Percentiles rank a stretch among this genome's conserved stretches.
Evolutionary conservation across 2,329 filamentous ascomycete genomes (phyloP).

Genomic region (Paraphoma sp.): DNA sequence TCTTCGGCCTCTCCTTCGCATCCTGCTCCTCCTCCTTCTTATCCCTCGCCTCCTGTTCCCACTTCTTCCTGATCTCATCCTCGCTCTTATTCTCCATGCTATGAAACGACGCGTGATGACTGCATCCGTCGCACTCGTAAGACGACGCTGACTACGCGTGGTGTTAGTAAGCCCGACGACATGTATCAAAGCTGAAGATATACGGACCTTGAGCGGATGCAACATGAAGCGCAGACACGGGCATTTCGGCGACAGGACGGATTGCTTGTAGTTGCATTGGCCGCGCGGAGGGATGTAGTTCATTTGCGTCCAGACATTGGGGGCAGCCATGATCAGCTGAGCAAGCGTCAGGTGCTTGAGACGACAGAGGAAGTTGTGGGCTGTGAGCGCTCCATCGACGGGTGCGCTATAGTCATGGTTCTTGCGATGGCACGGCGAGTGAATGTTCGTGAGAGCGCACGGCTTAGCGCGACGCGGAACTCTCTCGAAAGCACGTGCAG

Average conservation of each 20-base stretch:
- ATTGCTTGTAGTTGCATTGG: conserved; percentile 58
- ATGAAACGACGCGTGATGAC: conserved; percentile 63
- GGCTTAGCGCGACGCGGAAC: conserved; percentile 15
- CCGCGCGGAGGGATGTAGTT: conserved; percentile 59
- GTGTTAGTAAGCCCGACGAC: conserved; percentile 3
- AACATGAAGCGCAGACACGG: conserved; percentile 64
- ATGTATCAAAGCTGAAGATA: background rate
- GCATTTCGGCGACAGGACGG: conserved; percentile 55
- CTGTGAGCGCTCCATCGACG: too few species aligned
- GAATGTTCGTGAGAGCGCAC: background rate
- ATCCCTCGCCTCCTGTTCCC: conserved; percentile 50
- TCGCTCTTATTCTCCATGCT: conserved; percentile 59
- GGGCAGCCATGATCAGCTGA: conserved; percentile 23
- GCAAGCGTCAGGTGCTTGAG: background rate
- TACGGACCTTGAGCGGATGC: conserved; percentile 60
- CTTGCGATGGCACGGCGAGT: background rate
- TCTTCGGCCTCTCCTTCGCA: conserved; percentile 26
- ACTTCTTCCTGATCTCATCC: conserved; percentile 55
- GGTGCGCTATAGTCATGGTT: too few species aligned
- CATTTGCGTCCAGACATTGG: conserved; percentile 60
- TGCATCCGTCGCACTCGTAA: conserved; percentile 64
- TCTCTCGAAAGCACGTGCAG: conserved; percentile 31
- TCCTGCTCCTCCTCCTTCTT: conserved; percentile 23
- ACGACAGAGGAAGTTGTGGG: background rate
- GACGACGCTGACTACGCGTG: conserved; percentile 51